phyloP scores from a whole-genome alignment of 2,329 filamentous ascomycete species.

The Scorias spongiosa region DNA sequence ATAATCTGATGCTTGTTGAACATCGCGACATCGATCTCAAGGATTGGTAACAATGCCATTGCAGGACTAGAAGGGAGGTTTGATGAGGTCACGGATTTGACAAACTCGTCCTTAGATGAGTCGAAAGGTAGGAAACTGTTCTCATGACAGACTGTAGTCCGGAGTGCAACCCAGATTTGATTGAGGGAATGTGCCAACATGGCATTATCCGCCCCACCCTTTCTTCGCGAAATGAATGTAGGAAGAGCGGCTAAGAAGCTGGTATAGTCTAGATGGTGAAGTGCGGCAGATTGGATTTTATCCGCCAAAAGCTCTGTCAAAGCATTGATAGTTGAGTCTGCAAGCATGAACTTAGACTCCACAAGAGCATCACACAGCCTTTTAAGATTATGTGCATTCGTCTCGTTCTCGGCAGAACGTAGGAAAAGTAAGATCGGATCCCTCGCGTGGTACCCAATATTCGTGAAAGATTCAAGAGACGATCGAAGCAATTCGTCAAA shows the following conservation, averaged over 20 bases:
- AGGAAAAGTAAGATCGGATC: conserved; percentile 9
- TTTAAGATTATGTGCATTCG: conserved; percentile 8
- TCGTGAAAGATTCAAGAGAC: neutral
- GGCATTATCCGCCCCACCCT: no score
- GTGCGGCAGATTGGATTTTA: neutral
- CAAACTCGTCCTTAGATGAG: neutral
- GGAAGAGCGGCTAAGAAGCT: neutral
- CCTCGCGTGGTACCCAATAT: conserved; percentile 2
- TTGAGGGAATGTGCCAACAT: neutral
- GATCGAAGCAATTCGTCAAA: neutral
- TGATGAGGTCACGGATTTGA: neutral
- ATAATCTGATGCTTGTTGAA: neutral
- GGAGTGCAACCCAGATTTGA: neutral
- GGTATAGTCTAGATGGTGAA: neutral
- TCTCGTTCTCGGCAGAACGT: conserved; percentile 11
- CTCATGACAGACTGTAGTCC: neutral
- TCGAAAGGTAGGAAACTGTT: neutral
- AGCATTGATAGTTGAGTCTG: neutral
- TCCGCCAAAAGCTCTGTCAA: neutral
- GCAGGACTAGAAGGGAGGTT: neutral
- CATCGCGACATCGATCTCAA: neutral
- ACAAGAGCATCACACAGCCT: neutral
- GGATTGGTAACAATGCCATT: neutral
- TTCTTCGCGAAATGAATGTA: neutral
- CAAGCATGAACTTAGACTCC: conserved; percentile 1